Percentiles rank a stretch among this genome's conserved stretches.
Evolutionary conservation across 176 grass and related monocot species (phyloP).

Genomic region (Triticum turgidum): DNA sequence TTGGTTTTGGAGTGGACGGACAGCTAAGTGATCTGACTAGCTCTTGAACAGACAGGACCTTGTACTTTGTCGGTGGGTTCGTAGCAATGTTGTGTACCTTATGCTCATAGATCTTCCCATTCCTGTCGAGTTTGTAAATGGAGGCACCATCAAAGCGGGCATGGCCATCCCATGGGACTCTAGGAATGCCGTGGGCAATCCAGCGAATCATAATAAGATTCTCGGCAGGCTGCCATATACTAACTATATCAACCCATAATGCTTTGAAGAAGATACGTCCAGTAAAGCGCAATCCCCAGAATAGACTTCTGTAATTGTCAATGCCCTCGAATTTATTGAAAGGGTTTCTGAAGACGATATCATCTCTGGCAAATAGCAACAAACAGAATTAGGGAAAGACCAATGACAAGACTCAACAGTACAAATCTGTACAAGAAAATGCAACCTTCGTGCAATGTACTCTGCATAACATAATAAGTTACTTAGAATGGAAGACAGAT

Average conservation of each 20-base stretch:
- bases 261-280: slow-evolving; percentile 81
- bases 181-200: slow-evolving; percentile 87
- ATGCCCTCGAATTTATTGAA: slow-evolving; percentile 78
- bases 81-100: slow-evolving; percentile 82
- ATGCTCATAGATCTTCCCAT: slow-evolving; percentile 94
- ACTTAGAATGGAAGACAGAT: not conserved
- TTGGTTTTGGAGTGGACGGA: slow-evolving; percentile 73
- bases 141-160: slow-evolving; percentile 91
- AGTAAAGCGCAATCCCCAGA: slow-evolving; percentile 68
- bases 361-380: slow-evolving; percentile 67
- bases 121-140: slow-evolving; percentile 86
- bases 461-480: not conserved
- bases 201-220: slow-evolving; percentile 94
- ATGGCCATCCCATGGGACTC: slow-evolving; percentile 85
- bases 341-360: slow-evolving; percentile 92
- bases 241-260: slow-evolving; percentile 81
- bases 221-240: slow-evolving; percentile 93
- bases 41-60: slow-evolving; percentile 68
- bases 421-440: slow-evolving; percentile 17
- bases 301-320: slow-evolving; percentile 85
- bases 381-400: slow-evolving; percentile 24
- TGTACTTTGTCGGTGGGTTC: slow-evolving; percentile 71
- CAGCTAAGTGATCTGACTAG: slow-evolving; percentile 71
- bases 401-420: not conserved
- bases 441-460: not conserved